These are phyloP conservation scores for Yamadazyma dushanensis DNA, from an alignment of 1,139 yeast species.

Conservation along the genomic window DNA sequence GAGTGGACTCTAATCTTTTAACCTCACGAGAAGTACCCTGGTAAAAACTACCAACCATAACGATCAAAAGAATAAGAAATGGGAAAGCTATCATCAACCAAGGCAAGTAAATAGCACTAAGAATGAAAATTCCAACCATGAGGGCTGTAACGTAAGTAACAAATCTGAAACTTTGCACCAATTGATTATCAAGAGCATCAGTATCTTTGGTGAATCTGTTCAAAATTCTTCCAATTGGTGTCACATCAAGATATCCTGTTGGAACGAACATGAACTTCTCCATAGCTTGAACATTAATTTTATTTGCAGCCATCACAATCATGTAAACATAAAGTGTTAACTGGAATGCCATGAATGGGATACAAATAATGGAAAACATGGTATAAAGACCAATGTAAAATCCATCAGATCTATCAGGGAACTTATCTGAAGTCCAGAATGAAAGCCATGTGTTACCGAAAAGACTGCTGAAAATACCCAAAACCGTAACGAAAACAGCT, in stretches of 20 bases:
- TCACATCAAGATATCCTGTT: constrained; percentile 57
- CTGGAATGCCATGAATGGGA: constrained; percentile 46
- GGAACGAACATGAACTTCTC: constrained; percentile 66
- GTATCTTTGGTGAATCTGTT: constrained; percentile 77
- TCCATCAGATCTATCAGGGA: constrained; percentile 40
- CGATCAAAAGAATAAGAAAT: constrained; percentile 25
- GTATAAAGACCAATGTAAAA: constrained; percentile 77
- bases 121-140: constrained; percentile 60
- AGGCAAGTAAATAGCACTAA: constrained; percentile 71
- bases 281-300: constrained; percentile 50
- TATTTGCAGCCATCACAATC: constrained; percentile 49
- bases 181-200: constrained; percentile 75
- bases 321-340: constrained; percentile 45
- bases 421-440: constrained; percentile 72
- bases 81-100: constrained; percentile 54
- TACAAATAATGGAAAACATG: constrained; percentile 37
- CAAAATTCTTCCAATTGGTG: constrained; percentile 60
- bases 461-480: constrained; percentile 58
- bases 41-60: constrained; percentile 53
- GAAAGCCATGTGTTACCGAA: constrained; percentile 84
- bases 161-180: constrained; percentile 58
- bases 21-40: constrained; percentile 38
- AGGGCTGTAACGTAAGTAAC: constrained; percentile 43
- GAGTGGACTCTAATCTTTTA: constrained; percentile 41
- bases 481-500: constrained; percentile 24